Conservation (phyloP, 331 rosid species). For the Malus hybrid region DNA sequence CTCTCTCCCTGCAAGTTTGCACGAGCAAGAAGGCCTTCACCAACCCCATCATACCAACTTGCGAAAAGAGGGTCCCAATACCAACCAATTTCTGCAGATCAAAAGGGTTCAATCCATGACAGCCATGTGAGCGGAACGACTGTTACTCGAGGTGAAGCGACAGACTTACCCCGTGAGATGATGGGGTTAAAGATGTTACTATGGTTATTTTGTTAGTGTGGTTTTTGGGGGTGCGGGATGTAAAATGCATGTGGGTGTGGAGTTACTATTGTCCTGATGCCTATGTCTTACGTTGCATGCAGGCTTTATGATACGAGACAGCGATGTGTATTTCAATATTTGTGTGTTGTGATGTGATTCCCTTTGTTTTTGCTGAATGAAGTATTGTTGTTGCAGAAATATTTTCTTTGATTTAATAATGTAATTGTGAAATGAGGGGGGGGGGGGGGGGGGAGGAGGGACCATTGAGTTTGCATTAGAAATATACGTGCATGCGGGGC, state of each 20-base stretch:
- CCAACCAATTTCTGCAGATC: neutral
- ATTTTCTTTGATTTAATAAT: neutral
- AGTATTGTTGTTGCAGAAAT: neutral
- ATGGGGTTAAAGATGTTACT: neutral
- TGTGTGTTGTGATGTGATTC: neutral
- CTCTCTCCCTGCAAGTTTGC: constrained; percentile 21
- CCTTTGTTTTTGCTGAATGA: neutral
- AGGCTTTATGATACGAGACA: constrained; percentile 55
- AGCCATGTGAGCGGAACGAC: neutral
- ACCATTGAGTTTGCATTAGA: constrained; percentile 2
- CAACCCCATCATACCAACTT: constrained; percentile 21
- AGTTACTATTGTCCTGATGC: constrained; percentile 44
- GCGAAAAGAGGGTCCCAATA: constrained; percentile 6
- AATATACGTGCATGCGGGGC: neutral
- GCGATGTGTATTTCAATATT: constrained; percentile 18
- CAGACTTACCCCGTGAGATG: neutral
- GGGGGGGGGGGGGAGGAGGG: neutral
- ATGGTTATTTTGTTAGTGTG: neutral
- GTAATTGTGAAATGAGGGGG: neutral
- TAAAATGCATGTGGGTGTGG: constrained; percentile 26
- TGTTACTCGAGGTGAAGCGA: neutral
- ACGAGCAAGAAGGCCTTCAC: constrained; percentile 28
- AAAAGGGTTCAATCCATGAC: neutral
- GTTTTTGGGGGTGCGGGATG: constrained; percentile 21
- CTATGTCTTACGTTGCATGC: constrained; percentile 67